Conservation (phyloP, 2,329 filamentous ascomycete species). For the Fusarium falciforme region DNA sequence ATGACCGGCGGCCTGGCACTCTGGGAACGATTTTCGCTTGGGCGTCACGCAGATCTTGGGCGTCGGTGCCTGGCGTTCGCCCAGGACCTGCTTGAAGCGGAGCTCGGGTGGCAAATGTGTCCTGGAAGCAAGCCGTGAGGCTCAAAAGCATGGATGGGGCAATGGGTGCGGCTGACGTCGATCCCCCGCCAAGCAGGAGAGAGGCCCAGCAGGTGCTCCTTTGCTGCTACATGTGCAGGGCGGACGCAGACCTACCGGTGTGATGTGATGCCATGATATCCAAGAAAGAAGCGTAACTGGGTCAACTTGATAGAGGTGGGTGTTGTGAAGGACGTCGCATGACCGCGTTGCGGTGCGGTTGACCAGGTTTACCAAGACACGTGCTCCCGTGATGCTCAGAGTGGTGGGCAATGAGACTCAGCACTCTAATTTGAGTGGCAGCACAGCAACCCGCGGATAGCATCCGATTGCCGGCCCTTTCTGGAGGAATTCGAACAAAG, state of each 20-base stretch:
- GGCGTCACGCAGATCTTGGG: constrained; percentile 16
- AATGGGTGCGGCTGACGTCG: constrained; percentile 26
- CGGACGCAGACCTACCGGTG: not conserved
- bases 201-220: not conserved
- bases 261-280: constrained; percentile 18
- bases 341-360: constrained; percentile 16
- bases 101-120: constrained; percentile 25
- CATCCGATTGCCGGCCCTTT: constrained; percentile 34
- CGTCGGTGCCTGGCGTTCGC: constrained; percentile 27
- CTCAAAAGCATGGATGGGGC: constrained; percentile 15
- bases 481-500: constrained; percentile 34
- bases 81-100: constrained; percentile 3
- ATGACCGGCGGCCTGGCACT: constrained; percentile 26
- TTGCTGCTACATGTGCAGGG: constrained; percentile 14
- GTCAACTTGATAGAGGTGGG: constrained; percentile 27
- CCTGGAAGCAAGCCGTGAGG: constrained; percentile 38
- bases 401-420: constrained; percentile 20
- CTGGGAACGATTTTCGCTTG: constrained; percentile 20
- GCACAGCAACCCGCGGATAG: constrained; percentile 27
- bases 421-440: not conserved
- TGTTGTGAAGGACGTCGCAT: constrained; percentile 32
- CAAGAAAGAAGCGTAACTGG: constrained; percentile 19
- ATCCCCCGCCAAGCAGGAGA: constrained; percentile 28
- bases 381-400: constrained; percentile 24
- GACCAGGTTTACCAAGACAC: constrained; percentile 26